Evolutionary conservation across 2,329 filamentous ascomycete species (phyloP), one percentile per base, ranked within the genome.

Genomic region (Sporothrix humicola): DNA sequence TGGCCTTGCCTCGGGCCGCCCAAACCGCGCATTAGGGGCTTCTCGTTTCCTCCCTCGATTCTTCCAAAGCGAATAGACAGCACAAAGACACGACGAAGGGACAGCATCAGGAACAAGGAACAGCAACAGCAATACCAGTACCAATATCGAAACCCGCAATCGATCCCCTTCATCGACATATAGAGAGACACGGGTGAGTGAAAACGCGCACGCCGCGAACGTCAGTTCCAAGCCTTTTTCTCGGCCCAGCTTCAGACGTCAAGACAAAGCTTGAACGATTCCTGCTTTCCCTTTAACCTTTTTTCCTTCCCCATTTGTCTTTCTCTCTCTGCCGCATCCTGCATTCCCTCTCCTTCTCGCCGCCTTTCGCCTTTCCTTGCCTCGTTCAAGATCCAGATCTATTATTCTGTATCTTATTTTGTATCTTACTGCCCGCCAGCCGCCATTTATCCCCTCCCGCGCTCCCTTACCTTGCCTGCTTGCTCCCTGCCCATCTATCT

Each of bases 11-110:
- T 71, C 73, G 73, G 74, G 37, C 74, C 73, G 69, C 69, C 69
- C 65, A 74, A 73, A 69, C 74, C 69, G 65, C 56, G 74, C 63
- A 63, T 73, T 73, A 73, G 74, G 73, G 71, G 71, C 66, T 37
- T 26, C 20, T 56, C 13, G 23, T 56, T 13, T 20, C 7, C 31
- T 37, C 31, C 31, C 31, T 37, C 31, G 31, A 37, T 37, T 37
- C 31, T 37, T 5, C 31, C 31, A 5, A 5, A 37, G 31, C 31
- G 31, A 37, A 37, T 37, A 37, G 31, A 37, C 31, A 37, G 31
- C 31, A 37, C 23, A 65, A 42, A 42, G 23, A 52, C n/a, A 44
- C 66, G 50, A 72, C 44, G 46, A 50, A 72, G n/a, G 15, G 26
- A 68, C 6, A 56, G n/a, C 61, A 69, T 37, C 31, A 68, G 44